Percentiles rank a stretch among this genome's conserved stretches.
These are phyloP conservation scores for Salix suchowensis DNA, from an alignment of 345 rosid species.

Conservation along the genomic window DNA sequence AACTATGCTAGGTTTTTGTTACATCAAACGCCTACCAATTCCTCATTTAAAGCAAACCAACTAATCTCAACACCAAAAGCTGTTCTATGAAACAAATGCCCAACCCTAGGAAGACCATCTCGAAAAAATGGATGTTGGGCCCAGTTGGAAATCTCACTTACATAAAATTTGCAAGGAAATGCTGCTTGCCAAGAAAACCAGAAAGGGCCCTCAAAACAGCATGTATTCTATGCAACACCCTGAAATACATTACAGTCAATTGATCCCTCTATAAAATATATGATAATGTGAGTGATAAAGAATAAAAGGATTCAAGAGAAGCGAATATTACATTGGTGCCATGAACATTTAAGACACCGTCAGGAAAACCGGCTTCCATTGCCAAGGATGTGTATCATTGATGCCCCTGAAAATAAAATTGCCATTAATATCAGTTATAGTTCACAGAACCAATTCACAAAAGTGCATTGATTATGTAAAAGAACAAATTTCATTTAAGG, in stretches of 20 bases:
- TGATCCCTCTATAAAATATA: neutral
- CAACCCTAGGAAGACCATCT: neutral
- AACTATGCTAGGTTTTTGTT: neutral
- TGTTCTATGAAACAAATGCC: neutral
- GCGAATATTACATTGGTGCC: conserved; percentile 68
- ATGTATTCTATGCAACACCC: neutral
- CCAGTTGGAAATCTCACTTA: too few relatives aligned
- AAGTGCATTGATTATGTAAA: neutral
- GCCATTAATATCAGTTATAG: neutral
- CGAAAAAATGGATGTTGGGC: too few relatives aligned
- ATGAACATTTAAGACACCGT: conserved; percentile 85
- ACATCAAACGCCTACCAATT: neutral
- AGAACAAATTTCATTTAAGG: neutral
- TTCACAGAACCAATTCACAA: neutral
- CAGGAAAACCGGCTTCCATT: conserved; percentile 89
- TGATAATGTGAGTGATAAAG: neutral
- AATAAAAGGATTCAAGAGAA: neutral
- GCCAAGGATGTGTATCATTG: conserved; percentile 82
- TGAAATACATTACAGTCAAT: neutral
- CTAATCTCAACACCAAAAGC: neutral
- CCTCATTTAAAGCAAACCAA: neutral
- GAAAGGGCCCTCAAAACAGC: too few relatives aligned
- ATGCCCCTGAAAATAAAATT: conserved; percentile 59
- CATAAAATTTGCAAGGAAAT: too few relatives aligned
- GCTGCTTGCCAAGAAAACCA: too few relatives aligned